A percentile compares a stretch with the other conserved stretches of the same genome.
These are phyloP conservation scores for Eucalyptus virginea DNA, from an alignment of 345 rosid species.

Conservation along the genomic window DNA sequence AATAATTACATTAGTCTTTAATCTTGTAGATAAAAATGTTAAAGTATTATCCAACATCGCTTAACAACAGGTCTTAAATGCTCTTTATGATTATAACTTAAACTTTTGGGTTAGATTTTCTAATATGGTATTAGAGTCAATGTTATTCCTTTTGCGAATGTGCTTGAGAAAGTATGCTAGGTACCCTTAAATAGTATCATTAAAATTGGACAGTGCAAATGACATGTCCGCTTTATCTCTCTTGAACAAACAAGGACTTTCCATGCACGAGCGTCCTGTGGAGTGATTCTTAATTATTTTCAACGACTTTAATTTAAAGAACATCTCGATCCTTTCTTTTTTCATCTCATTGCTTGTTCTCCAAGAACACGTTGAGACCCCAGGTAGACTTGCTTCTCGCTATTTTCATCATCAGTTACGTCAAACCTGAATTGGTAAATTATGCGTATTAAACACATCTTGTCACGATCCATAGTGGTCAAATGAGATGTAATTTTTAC, in stretches of 20 bases:
- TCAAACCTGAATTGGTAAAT: background rate
- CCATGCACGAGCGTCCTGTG: background rate
- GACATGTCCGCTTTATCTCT: background rate
- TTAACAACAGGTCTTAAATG: background rate
- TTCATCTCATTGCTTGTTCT: background rate
- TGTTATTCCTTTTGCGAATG: no score
- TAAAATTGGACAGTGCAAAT: background rate
- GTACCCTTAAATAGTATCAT: no score
- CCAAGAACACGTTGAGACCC: background rate
- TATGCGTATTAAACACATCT: background rate
- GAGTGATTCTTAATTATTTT: background rate
- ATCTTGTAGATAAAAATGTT: background rate
- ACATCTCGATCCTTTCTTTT: background rate
- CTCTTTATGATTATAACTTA: no score
- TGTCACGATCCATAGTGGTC: background rate
- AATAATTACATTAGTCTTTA: background rate
- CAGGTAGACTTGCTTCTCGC: background rate
- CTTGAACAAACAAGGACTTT: background rate
- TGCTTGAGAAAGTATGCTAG: no score
- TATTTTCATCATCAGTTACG: background rate
- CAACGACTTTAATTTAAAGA: background rate
- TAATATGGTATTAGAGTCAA: no score
- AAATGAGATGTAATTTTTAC: background rate
- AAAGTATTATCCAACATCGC: background rate
- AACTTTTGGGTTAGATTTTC: no score